Conservation (phyloP, 306 rosid species). For the Neltuma alba region DNA sequence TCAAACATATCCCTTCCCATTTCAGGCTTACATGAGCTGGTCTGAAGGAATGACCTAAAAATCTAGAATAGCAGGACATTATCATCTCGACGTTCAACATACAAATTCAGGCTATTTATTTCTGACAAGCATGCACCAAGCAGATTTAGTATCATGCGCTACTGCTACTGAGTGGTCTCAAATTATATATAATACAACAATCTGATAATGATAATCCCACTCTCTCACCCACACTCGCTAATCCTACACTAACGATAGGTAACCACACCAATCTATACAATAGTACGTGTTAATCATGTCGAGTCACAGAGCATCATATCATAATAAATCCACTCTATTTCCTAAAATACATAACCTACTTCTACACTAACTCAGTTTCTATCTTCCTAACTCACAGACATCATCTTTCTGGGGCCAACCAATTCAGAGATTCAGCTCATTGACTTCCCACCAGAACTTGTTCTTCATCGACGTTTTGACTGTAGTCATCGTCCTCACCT, state of each 20-base stretch:
- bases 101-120: background rate
- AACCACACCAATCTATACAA: conserved; percentile 29
- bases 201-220: background rate
- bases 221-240: conserved; percentile 7
- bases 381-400: background rate
- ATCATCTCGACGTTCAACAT: background rate
- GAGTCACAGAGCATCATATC: conserved; percentile 2
- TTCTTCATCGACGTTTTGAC: conserved; percentile 30
- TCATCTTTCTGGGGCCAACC: background rate
- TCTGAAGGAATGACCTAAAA: background rate
- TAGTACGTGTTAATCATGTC: conserved; percentile 14
- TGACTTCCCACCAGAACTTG: conserved; percentile 40
- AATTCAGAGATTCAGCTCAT: conserved; percentile 28
- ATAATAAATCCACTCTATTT: conserved; percentile 13
- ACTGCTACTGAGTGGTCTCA: conserved; percentile 21
- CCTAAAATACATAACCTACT: background rate
- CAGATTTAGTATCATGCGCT: conserved; percentile 11
- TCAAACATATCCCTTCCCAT: too few relatives aligned
- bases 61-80: background rate
- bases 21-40: background rate
- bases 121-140: background rate
- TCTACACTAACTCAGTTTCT: conserved; percentile 19
- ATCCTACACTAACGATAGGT: conserved; percentile 25
- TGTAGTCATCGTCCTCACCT: conserved; percentile 38
- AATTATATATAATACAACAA: conserved; percentile 15